Base-by-base conservation (phyloP, 179 eudicot species). In the Actinidia arguta region DNA sequence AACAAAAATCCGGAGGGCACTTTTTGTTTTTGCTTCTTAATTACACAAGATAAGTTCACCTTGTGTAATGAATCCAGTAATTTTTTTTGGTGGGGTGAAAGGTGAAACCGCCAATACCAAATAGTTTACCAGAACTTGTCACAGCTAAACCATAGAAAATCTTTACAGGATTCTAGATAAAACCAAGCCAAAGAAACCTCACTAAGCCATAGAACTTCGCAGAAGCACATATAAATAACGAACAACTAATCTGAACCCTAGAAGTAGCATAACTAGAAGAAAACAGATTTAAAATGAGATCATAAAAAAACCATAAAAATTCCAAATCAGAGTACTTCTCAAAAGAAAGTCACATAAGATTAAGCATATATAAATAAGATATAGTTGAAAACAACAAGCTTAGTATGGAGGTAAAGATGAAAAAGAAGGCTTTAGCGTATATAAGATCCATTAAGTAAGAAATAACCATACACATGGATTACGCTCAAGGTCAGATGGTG, bases 401-500 rank as follows among this genome's bases (percentile, higher is more conserved):
- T 18, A 39, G 31, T 5, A 80, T 22, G 68, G 16, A 76, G 68
- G 36, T 12, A 59, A 59, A 44, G 5, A 10, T 13, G 68, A 58
- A 55, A 79, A 50, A 6, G 63, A 48, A 6, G n/a, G 51, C 48
- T 44, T 0, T 16, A 39, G n/a, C n/a, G 46, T 76, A 58, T 39
- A 54, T 20, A 75, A 42, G 20, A 39, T 24, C 27, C 52, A 10
- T 17, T 36, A 56, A 76, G 71, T 56, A 18, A 55, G 9, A 64
- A 31, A 66, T 46, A 69, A 52, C 31, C 98, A 54, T 95, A 96
- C 99, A 89, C 98, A 96, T 31, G 99, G 98, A 89, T 96, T 96
- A 82, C 92, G 92, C 93, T 95, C 99, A 74, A 96, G 98, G 86
- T 96, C n/a, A 96, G 83, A 96, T 85, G 85, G 98, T 95, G 70